Percentiles rank a stretch among this genome's conserved stretches.
Conservation (phyloP, 2,329 filamentous ascomycete species). For the Gremmenia infestans region DNA sequence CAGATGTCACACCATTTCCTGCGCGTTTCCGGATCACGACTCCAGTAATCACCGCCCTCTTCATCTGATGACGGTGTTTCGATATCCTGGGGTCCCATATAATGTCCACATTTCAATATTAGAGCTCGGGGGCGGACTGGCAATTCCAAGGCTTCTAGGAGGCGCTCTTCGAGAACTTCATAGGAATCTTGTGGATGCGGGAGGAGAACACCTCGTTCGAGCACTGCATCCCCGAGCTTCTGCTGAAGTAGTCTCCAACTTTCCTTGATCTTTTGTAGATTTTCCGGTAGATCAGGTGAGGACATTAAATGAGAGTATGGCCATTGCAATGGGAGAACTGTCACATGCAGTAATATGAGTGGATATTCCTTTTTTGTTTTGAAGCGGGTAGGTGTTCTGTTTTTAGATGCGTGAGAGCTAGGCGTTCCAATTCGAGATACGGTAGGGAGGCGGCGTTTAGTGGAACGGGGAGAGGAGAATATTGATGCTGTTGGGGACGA, state of each 20-base stretch:
- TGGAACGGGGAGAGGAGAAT: constrained; percentile 50
- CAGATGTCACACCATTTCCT: constrained; percentile 32
- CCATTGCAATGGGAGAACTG: constrained; percentile 65
- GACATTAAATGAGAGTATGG: constrained; percentile 56
- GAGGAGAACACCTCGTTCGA: constrained; percentile 68
- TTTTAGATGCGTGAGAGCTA: constrained; percentile 28
- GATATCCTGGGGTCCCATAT: constrained; percentile 48
- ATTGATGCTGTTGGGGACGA: constrained; percentile 57
- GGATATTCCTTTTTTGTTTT: constrained; percentile 54
- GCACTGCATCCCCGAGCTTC: constrained; percentile 66
- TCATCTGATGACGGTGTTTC: constrained; percentile 27
- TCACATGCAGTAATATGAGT: constrained; percentile 73
- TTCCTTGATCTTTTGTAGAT: constrained; percentile 49
- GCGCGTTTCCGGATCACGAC: constrained; percentile 4
- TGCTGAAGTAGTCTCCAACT: constrained; percentile 65
- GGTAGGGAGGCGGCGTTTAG: constrained; percentile 43
- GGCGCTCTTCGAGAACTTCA: constrained; percentile 70
- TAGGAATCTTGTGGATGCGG: constrained; percentile 77
- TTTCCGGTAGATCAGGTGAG: constrained; percentile 38
- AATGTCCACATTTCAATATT: constrained; percentile 73
- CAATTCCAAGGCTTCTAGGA: constrained; percentile 70
- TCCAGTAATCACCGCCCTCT: constrained; percentile 19
- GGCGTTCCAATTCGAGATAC: constrained; percentile 56
- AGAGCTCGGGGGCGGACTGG: constrained; percentile 58
- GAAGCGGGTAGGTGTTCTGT: constrained; percentile 51